Evolutionary conservation across 768 basidiomycete genomes (phyloP).

Genomic region (Butyriboletus loyo): DNA sequence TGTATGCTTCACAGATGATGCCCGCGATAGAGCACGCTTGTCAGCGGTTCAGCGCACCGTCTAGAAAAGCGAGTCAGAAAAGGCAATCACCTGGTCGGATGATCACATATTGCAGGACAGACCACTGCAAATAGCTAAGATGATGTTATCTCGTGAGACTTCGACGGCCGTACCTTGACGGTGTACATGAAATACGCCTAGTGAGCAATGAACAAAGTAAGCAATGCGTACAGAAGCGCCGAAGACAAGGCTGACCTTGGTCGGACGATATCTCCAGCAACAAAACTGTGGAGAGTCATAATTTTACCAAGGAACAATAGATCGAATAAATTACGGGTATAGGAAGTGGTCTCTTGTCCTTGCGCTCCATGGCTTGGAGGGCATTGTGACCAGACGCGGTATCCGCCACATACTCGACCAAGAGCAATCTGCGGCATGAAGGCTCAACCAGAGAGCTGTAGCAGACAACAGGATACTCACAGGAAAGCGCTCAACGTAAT

Average conservation of each 20-base stretch:
- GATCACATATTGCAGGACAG: slow-evolving; percentile 85
- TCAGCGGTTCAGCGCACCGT: slow-evolving; percentile 3
- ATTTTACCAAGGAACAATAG: not conserved
- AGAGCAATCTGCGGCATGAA: slow-evolving; percentile 52
- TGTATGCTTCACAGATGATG: slow-evolving; percentile 68
- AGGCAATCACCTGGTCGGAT: slow-evolving; percentile 49
- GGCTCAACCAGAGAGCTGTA: not conserved
- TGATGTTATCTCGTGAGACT: not conserved
- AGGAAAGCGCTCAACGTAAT: slow-evolving; percentile 85
- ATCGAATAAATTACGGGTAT: slow-evolving; percentile 49
- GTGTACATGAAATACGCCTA: slow-evolving; percentile 89
- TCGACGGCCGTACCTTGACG: slow-evolving; percentile 54
- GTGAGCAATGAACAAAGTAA: slow-evolving; percentile 5
- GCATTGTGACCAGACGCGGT: slow-evolving; percentile 62
- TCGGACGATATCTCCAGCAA: slow-evolving; percentile 78
- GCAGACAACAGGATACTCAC: slow-evolving; percentile 39
- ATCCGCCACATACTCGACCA: slow-evolving; percentile 81
- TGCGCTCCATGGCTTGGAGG: slow-evolving; percentile 66
- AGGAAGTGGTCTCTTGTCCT: slow-evolving; percentile 74
- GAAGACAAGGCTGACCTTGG: slow-evolving; percentile 48
- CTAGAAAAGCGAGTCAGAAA: not conserved
- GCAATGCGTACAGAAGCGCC: not conserved
- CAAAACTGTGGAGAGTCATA: slow-evolving; percentile 52
- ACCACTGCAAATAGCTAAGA: slow-evolving; percentile 52
- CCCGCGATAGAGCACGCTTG: slow-evolving; percentile 57